Evolutionary conservation across 2,329 filamentous ascomycete species (phyloP).

Genomic region (Didymella arachidicola): DNA sequence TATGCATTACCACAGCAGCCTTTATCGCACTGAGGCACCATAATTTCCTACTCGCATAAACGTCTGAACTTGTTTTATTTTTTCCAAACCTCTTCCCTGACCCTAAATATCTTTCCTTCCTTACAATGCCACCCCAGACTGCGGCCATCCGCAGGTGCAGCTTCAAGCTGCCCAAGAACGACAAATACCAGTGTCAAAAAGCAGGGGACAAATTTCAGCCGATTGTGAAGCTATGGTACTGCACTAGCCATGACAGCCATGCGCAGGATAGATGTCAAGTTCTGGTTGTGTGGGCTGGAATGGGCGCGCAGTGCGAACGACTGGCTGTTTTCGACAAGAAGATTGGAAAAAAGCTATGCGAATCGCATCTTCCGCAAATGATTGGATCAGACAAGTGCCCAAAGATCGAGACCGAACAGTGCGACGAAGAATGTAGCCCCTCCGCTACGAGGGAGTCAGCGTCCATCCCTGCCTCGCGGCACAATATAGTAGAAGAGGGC

Average conservation of each 20-base stretch:
- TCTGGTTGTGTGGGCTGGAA: conserved; percentile 17
- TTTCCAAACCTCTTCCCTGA: not conserved
- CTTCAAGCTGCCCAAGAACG: conserved; percentile 22
- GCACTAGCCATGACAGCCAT: conserved; percentile 20
- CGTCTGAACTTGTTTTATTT: not conserved
- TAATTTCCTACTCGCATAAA: not conserved
- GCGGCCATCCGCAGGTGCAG: conserved; percentile 15
- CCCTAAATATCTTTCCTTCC: not conserved
- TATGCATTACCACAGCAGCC: not conserved
- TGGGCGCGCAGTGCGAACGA: conserved; percentile 17
- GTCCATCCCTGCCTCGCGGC: not conserved
- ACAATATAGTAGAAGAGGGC: not conserved
- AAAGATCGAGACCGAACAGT: too few species aligned
- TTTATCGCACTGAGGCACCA: not conserved
- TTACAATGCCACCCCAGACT: not conserved
- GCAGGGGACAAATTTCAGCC: conserved; percentile 16
- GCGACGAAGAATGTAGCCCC: not conserved
- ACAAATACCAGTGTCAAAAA: conserved; percentile 23
- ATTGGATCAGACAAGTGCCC: too few species aligned
- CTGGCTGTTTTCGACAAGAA: conserved; percentile 11
- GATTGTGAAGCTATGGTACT: conserved; percentile 14
- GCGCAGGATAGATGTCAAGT: conserved; percentile 21
- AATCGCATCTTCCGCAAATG: conserved; percentile 3
- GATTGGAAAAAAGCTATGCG: conserved; percentile 14
- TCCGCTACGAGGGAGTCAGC: not conserved